Evolutionary conservation across 2,329 filamentous ascomycete genomes (phyloP).

Genomic region (Pseudocercospora fijiensis): DNA sequence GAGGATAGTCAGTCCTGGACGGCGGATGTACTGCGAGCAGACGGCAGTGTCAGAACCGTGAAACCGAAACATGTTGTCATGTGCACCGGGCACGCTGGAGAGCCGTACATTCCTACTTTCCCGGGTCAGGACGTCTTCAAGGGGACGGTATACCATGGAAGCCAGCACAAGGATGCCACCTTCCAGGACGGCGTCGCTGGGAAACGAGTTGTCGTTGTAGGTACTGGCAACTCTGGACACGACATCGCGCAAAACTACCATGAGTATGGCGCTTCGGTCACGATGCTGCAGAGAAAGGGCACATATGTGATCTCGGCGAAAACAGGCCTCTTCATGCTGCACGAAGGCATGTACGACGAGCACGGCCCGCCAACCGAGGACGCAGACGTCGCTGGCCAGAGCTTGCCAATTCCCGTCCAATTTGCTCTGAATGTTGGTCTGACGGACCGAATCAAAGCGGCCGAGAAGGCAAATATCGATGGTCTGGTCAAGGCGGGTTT

Average conservation of each 20-base stretch:
- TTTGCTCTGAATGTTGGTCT: conserved; percentile 58
- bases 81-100: conserved; percentile 67
- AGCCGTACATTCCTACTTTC: conserved; percentile 56
- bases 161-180: conserved; percentile 13
- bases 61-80: conserved; percentile 65
- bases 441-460: conserved; percentile 39
- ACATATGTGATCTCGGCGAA: conserved; percentile 63
- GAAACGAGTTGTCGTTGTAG: conserved; percentile 52
- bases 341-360: conserved; percentile 51
- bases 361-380: conserved; percentile 63
- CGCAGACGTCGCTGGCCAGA: conserved; percentile 61
- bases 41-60: conserved; percentile 53
- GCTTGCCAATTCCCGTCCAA: conserved; percentile 58
- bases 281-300: conserved; percentile 66
- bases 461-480: conserved; percentile 32
- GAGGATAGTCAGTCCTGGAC: conserved; percentile 56
- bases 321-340: conserved; percentile 52
- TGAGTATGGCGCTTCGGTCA: conserved; percentile 66
- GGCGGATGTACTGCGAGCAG: conserved; percentile 49
- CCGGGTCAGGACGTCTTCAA: conserved; percentile 55
- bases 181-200: conserved; percentile 24
- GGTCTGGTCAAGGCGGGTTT: conserved; percentile 59
- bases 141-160: conserved; percentile 44
- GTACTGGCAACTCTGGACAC: conserved; percentile 52
- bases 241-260: conserved; percentile 55